phyloP scores from a whole-genome alignment of 306 rosid genomes.

The Lotus japonicus region DNA sequence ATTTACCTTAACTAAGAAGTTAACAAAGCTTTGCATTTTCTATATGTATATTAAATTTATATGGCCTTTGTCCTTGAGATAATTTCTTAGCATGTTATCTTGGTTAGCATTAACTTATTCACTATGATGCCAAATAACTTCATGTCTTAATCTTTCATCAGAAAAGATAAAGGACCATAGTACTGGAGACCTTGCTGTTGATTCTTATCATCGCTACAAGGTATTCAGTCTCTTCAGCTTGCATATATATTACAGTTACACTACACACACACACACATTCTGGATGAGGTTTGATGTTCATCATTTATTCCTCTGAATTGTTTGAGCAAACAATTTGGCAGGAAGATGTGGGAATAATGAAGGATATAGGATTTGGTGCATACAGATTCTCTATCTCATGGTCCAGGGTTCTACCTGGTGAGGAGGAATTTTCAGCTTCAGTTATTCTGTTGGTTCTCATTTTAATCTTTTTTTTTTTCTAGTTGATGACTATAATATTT shows the following conservation, averaged over 20 bases:
- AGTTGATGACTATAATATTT: not conserved
- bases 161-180: slow-evolving; percentile 35
- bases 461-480: not conserved
- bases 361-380: slow-evolving; percentile 38
- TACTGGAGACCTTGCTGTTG: slow-evolving; percentile 32
- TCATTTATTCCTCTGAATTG: not conserved
- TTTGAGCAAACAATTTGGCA: slow-evolving; percentile 15
- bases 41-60: too few relatives aligned
- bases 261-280: not conserved
- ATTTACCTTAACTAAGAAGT: too few relatives aligned
- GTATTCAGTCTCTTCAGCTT: slow-evolving; percentile 1
- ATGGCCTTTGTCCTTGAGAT: too few relatives aligned
- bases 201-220: slow-evolving; percentile 44
- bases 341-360: slow-evolving; percentile 37
- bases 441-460: not conserved
- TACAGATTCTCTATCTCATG: slow-evolving; percentile 55
- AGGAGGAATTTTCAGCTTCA: slow-evolving; percentile 14
- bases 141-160: slow-evolving; percentile 3
- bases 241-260: not conserved
- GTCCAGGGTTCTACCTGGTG: slow-evolving; percentile 48
- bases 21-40: too few relatives aligned
- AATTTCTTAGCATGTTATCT: not conserved
- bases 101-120: not conserved
- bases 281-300: not conserved
- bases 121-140: not conserved